Evolutionary conservation across 2,329 filamentous ascomycete genomes (phyloP).

Genomic region (Phialophora tarda): DNA sequence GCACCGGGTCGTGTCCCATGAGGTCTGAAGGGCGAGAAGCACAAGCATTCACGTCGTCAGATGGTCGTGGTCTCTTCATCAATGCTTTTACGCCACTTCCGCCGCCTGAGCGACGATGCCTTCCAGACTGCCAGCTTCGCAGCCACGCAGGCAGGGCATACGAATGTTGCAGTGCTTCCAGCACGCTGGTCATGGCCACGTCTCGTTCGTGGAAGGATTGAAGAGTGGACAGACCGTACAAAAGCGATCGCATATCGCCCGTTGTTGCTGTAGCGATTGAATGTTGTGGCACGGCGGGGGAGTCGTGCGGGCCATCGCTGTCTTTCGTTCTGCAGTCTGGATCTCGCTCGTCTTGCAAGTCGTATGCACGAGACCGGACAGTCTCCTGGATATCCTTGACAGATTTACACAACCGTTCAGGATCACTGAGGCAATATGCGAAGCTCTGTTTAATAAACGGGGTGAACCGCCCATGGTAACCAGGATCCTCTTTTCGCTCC

Average conservation of each 20-base stretch:
- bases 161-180: conserved; percentile 30
- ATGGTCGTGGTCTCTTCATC: conserved; percentile 12
- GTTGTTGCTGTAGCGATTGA: conserved; percentile 15
- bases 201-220: conserved; percentile 28
- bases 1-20: neutral
- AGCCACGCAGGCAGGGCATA: conserved; percentile 26
- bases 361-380: conserved; percentile 8
- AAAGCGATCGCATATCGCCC: conserved; percentile 23
- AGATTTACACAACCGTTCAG: conserved; percentile 49
- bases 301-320: neutral
- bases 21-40: neutral
- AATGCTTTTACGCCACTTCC: conserved; percentile 14
- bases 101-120: conserved; percentile 19
- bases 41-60: neutral
- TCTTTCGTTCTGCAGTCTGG: neutral
- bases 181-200: conserved; percentile 27
- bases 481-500: neutral
- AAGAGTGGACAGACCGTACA: conserved; percentile 27
- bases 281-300: neutral
- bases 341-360: neutral
- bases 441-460: conserved; percentile 53
- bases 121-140: conserved; percentile 14
- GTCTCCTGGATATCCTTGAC: conserved; percentile 41
- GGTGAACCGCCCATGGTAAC: conserved; percentile 30
- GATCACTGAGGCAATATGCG: conserved; percentile 51